Evolutionary conservation across 768 basidiomycete genomes (phyloP).

Genomic region (Jaapia argillacea): DNA sequence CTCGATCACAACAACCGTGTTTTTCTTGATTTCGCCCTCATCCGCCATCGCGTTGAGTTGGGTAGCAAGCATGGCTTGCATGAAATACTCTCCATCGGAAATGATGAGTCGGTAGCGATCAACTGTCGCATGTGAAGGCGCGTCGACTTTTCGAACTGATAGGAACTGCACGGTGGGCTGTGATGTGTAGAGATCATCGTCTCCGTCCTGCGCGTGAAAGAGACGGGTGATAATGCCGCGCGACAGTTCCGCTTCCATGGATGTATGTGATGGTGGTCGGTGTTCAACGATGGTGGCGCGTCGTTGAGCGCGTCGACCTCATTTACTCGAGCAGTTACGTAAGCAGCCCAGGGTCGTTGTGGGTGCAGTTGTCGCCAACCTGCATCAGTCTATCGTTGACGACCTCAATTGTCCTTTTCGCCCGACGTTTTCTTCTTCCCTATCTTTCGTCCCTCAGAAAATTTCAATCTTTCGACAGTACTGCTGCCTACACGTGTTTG

Average conservation of each 20-base stretch:
- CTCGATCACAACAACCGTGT: conserved; percentile 60
- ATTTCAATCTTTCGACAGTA: too few relatives aligned
- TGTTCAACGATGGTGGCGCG: too few relatives aligned
- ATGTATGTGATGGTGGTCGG: not conserved
- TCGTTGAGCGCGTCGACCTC: too few relatives aligned
- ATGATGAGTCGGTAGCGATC: conserved; percentile 77
- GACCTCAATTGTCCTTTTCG: too few relatives aligned
- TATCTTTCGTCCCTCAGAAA: too few relatives aligned
- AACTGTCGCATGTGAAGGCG: conserved; percentile 22
- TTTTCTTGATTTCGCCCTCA: conserved; percentile 48
- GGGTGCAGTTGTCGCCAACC: too few relatives aligned
- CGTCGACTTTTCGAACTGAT: conserved; percentile 68
- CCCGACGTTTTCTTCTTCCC: too few relatives aligned
- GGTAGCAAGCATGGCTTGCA: conserved; percentile 93
- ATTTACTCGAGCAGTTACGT: too few relatives aligned
- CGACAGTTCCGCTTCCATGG: conserved; percentile 41
- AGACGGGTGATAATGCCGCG: conserved; percentile 47
- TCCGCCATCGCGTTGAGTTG: conserved; percentile 74
- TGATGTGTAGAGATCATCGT: conserved; percentile 19
- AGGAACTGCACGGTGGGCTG: conserved; percentile 66
- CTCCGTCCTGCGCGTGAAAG: conserved; percentile 30
- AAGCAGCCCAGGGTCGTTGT: too few relatives aligned
- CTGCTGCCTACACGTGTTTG: too few relatives aligned
- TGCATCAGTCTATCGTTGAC: too few relatives aligned
- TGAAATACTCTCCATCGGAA: conserved; percentile 79